Evolutionary conservation across 257 asterid species (phyloP).

Genomic region (Plantago elongata): DNA sequence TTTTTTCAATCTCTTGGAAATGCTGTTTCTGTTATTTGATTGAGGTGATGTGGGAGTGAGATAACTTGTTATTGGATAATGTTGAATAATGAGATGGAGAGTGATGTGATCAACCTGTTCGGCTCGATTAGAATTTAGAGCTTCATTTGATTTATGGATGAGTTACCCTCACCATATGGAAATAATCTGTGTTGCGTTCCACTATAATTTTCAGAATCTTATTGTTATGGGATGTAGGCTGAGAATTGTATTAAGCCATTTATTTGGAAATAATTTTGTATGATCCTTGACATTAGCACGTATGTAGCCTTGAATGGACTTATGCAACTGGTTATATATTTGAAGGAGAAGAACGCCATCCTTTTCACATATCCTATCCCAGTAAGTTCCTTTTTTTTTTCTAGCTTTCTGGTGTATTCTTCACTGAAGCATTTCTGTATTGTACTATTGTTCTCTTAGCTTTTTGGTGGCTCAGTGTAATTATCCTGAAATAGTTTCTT

Average conservation of each 20-base stretch:
- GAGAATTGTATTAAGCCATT: slow-evolving; percentile 5
- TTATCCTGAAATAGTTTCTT: background rate
- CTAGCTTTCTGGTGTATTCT: slow-evolving; percentile 13
- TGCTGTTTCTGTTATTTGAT: no score
- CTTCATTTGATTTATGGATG: background rate
- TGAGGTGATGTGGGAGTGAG: no score
- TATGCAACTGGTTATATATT: slow-evolving; percentile 55
- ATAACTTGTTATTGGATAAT: no score
- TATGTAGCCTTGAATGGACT: slow-evolving; percentile 75
- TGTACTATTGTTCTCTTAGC: background rate
- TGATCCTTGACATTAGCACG: slow-evolving; percentile 78
- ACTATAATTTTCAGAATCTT: background rate
- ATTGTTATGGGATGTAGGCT: slow-evolving; percentile 1
- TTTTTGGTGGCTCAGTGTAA: background rate
- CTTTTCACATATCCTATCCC: slow-evolving; percentile 81
- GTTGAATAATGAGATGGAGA: no score
- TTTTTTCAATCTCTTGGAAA: no score
- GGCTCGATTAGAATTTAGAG: background rate
- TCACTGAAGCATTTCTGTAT: background rate
- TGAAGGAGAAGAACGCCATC: slow-evolving; percentile 86
- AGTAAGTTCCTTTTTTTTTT: slow-evolving; percentile 42
- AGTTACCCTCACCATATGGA: no score
- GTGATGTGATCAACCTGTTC: background rate
- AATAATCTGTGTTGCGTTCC: background rate
- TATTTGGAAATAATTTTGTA: slow-evolving; percentile 21